These are phyloP conservation scores for Aureobasidium vineae DNA, from an alignment of 2,329 filamentous ascomycete species.

Conservation along the genomic window DNA sequence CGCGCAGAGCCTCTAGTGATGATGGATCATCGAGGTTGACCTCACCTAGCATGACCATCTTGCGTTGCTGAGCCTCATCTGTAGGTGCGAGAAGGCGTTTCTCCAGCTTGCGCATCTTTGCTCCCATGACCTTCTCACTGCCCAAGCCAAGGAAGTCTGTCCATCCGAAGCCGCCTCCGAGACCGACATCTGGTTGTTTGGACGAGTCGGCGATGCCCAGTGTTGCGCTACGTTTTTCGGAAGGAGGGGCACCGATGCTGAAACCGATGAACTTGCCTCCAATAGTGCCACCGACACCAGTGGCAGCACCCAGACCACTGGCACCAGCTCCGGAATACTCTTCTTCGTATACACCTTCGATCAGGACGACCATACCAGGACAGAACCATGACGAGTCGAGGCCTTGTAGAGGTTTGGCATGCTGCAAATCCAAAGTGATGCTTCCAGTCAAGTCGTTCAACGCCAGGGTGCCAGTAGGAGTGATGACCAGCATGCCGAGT, in stretches of 20 bases:
- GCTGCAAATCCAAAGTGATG: slow-evolving; percentile 77
- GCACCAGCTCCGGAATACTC: slow-evolving; percentile 71
- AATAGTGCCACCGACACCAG: slow-evolving; percentile 83
- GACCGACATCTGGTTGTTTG: slow-evolving; percentile 33
- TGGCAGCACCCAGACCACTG: slow-evolving; percentile 60
- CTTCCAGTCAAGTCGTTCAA: slow-evolving; percentile 86
- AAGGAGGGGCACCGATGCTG: slow-evolving; percentile 87
- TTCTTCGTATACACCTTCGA: slow-evolving; percentile 96
- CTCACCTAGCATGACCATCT: slow-evolving; percentile 77
- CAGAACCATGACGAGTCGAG: slow-evolving; percentile 82
- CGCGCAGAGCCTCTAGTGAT: slow-evolving; percentile 76
- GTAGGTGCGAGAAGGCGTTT: slow-evolving; percentile 57
- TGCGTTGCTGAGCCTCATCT: slow-evolving; percentile 41
- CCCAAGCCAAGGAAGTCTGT: slow-evolving; percentile 93
- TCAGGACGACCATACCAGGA: slow-evolving; percentile 91
- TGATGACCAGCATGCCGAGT: slow-evolving; percentile 74
- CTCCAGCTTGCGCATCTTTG: slow-evolving; percentile 79
- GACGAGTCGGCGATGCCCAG: slow-evolving; percentile 63
- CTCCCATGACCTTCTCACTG: slow-evolving; percentile 78
- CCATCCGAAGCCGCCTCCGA: slow-evolving; percentile 80
- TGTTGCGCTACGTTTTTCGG: slow-evolving; percentile 77
- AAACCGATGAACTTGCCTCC: slow-evolving; percentile 91
- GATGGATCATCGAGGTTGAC: slow-evolving; percentile 80
- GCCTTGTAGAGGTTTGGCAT: slow-evolving; percentile 74
- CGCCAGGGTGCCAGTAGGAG: slow-evolving; percentile 77